These are phyloP conservation scores for Candida railenensis DNA, from an alignment of 805 yeast species.

Conservation along the genomic window DNA sequence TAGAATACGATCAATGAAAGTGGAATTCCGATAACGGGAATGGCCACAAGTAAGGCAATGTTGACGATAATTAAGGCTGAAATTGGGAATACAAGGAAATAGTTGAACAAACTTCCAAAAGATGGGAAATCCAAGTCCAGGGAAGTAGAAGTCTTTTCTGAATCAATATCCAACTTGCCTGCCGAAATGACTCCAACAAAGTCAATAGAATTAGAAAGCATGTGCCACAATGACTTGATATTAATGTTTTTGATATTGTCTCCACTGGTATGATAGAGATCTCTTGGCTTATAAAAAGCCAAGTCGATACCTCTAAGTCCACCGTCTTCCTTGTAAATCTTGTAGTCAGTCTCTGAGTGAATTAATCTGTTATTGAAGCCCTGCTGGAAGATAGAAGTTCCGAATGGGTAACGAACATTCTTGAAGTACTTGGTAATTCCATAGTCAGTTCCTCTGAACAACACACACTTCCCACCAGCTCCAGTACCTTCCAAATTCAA, in stretches of 20 bases:
- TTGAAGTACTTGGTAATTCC: constrained; percentile 61
- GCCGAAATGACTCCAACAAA: constrained; percentile 43
- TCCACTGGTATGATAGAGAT: constrained; percentile 74
- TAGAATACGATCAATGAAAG: constrained; percentile 48
- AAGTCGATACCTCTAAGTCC: constrained; percentile 79
- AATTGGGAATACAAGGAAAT: constrained; percentile 55
- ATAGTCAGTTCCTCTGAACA: constrained; percentile 81
- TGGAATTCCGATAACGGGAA: constrained; percentile 54
- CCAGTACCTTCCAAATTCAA: constrained; percentile 92
- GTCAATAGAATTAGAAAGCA: constrained; percentile 72
- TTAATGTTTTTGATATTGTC: constrained; percentile 68
- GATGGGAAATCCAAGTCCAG: constrained; percentile 43
- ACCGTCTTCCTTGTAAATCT: constrained; percentile 64
- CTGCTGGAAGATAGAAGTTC: constrained; percentile 76
- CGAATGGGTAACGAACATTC: constrained; percentile 68
- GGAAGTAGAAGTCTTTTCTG: constrained; percentile 21
- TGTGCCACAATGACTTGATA: constrained; percentile 76
- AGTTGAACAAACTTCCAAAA: constrained; percentile 64
- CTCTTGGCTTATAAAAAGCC: constrained; percentile 85
- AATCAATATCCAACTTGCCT: constrained; percentile 31
- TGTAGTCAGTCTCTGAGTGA: constrained; percentile 82
- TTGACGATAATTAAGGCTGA: constrained; percentile 51
- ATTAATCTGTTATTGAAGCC: constrained; percentile 75
- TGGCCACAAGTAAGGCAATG: constrained; percentile 46
- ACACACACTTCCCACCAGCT: constrained; percentile 79